Conservation (phyloP, 2,329 filamentous ascomycete genomes). For the Fusarium sp. region DNA sequence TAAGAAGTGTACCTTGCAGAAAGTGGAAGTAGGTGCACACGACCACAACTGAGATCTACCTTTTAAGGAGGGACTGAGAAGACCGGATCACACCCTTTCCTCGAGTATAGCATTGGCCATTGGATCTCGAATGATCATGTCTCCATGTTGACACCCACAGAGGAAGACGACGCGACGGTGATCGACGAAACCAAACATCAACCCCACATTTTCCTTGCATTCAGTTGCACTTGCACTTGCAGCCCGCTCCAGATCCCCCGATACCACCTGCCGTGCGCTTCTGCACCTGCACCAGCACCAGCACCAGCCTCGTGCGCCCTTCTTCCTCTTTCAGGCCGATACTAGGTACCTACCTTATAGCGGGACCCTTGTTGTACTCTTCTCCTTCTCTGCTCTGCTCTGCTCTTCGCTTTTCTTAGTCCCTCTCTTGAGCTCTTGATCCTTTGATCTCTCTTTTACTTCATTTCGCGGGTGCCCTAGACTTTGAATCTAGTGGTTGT, state of each 20-base stretch:
- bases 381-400: slow-evolving; percentile 4
- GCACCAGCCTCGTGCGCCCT: slow-evolving; percentile 28
- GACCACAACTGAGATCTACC: slow-evolving; percentile 19
- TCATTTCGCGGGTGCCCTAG: background rate
- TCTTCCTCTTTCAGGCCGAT: slow-evolving; percentile 19
- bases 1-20: slow-evolving; percentile 8
- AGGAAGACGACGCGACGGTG: slow-evolving; percentile 26
- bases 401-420: slow-evolving; percentile 6
- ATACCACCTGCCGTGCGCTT: slow-evolving; percentile 24
- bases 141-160: slow-evolving; percentile 30
- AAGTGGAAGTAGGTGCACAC: slow-evolving; percentile 1
- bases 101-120: slow-evolving; percentile 4
- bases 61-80: background rate
- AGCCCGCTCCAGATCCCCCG: slow-evolving; percentile 33
- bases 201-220: slow-evolving; percentile 40
- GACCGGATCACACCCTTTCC: slow-evolving; percentile 21
- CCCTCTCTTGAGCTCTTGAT: slow-evolving; percentile 8
- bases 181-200: slow-evolving; percentile 38
- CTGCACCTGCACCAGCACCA: background rate
- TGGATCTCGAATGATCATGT: slow-evolving; percentile 32
- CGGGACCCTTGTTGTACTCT: slow-evolving; percentile 24
- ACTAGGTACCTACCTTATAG: background rate
- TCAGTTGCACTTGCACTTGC: slow-evolving; percentile 9
- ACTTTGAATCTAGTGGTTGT: slow-evolving; percentile 1
- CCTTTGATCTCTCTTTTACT: slow-evolving; percentile 12